Percentiles rank a stretch among this genome's conserved stretches.
phyloP scores from a whole-genome alignment of 1,284 basidiomycete species.

The Calocybe gambosa region DNA sequence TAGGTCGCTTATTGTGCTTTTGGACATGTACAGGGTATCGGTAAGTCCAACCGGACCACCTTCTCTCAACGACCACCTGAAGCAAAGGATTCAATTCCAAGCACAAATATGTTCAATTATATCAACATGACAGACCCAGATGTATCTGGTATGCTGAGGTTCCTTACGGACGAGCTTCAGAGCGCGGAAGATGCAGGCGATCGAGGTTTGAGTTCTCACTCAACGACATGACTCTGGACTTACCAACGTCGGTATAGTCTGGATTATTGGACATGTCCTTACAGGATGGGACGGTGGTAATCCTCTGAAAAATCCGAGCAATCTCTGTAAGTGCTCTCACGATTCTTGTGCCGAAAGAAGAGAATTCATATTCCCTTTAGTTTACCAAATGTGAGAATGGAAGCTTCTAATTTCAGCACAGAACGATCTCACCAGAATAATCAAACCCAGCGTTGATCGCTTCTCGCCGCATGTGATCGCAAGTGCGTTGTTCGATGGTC shows the following conservation, averaged over 20 bases:
- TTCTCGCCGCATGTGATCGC: conserved; percentile 78
- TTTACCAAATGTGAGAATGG: conserved; percentile 62
- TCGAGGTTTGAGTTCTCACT: conserved; percentile 36
- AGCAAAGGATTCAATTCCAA: conserved; percentile 23
- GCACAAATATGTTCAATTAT: conserved; percentile 68
- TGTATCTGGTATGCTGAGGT: conserved; percentile 69
- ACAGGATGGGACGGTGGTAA: conserved; percentile 74
- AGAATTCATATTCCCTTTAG: conserved; percentile 25
- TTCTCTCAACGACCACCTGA: not conserved
- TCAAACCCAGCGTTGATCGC: conserved; percentile 66
- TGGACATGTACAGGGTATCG: conserved; percentile 41
- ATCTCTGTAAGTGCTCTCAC: conserved; percentile 50
- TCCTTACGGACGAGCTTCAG: conserved; percentile 78
- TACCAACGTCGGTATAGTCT: conserved; percentile 39
- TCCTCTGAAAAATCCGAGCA: conserved; percentile 52
- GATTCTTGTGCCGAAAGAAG: not conserved
- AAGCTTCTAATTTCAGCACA: not conserved
- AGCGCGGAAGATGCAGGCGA: conserved; percentile 68
- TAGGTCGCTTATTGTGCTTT: not conserved
- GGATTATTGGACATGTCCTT: conserved; percentile 77
- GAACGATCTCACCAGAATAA: conserved; percentile 11
- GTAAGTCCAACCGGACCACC: conserved; percentile 26
- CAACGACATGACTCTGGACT: not conserved
- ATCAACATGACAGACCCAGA: conserved; percentile 72
- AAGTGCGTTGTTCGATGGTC: conserved; percentile 35